phyloP scores from a whole-genome alignment of 2,329 filamentous ascomycete species.

The Knufia fluminis region DNA sequence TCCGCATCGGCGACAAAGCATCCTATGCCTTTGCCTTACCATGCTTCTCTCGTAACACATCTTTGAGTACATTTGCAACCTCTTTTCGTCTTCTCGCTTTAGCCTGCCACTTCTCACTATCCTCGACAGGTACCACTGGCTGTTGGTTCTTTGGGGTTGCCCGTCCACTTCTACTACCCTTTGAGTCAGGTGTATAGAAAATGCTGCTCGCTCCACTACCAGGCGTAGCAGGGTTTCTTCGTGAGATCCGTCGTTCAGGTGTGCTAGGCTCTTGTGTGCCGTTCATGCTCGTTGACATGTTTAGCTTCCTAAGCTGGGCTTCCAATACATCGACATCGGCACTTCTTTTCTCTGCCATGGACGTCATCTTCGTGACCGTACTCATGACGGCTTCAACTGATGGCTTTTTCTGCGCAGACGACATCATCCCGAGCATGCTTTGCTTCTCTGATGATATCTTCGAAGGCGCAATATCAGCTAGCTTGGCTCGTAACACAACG shows the following conservation, averaged over 20 bases:
- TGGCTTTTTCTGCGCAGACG: constrained; percentile 48
- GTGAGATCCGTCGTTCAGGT: constrained; percentile 11
- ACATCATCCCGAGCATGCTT: constrained; percentile 16
- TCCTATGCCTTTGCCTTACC: constrained; percentile 6
- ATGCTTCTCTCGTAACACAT: constrained; percentile 17
- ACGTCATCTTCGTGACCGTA: constrained; percentile 87
- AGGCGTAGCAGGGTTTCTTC: constrained; percentile 14
- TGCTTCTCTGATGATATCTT: constrained; percentile 39
- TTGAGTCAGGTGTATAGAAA: constrained; percentile 23
- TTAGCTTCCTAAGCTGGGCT: constrained; percentile 68
- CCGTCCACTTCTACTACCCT: constrained; percentile 11
- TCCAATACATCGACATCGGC: constrained; percentile 87
- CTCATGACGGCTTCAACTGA: constrained; percentile 87
- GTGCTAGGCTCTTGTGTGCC: constrained; percentile 6
- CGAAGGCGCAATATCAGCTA: constrained; percentile 50
- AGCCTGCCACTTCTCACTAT: constrained; percentile 19
- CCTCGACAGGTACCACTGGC: constrained; percentile 17
- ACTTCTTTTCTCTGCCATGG: constrained; percentile 82
- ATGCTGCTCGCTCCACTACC: constrained; percentile 18
- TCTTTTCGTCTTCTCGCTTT: constrained; percentile 21
- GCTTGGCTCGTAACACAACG: constrained; percentile 66
- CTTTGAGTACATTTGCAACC: constrained; percentile 18
- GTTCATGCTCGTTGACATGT: constrained; percentile 30
- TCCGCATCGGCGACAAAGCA: neutral
- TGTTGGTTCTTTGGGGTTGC: constrained; percentile 12